These are phyloP conservation scores for Rhizopus arrhizus DNA, from an alignment of 371 early-diverging fungal species.

Conservation along the genomic window DNA sequence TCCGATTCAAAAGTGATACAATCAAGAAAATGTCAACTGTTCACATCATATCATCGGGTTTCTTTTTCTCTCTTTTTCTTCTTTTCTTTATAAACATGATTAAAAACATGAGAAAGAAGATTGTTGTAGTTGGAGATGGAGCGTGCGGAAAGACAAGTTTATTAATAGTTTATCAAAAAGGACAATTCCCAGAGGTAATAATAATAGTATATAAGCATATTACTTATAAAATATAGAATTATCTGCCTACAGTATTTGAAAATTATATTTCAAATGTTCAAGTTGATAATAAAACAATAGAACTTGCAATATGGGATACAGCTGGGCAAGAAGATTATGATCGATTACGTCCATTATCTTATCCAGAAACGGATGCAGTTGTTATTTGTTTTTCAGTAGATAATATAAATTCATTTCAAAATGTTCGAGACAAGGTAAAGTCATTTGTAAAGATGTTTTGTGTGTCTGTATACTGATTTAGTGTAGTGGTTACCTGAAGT, in stretches of 20 bases:
- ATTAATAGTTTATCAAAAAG: constrained; percentile 46
- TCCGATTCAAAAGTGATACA: neutral
- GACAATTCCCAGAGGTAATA: constrained; percentile 39
- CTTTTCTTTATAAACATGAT: constrained; percentile 10
- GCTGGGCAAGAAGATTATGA: constrained; percentile 91
- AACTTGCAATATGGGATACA: constrained; percentile 92
- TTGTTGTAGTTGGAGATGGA: constrained; percentile 47
- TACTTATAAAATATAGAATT: constrained; percentile 30
- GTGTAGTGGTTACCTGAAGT: constrained; percentile 68
- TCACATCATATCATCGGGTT: neutral
- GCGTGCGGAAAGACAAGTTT: constrained; percentile 47
- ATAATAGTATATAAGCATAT: neutral
- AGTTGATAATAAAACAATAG: constrained; percentile 75
- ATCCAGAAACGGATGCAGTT: constrained; percentile 88
- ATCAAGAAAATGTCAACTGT: neutral
- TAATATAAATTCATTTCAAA: constrained; percentile 75
- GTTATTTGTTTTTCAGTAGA: constrained; percentile 86
- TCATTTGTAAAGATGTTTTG: neutral
- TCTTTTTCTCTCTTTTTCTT: constrained; percentile 11
- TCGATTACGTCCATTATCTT: constrained; percentile 79
- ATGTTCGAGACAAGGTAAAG: constrained; percentile 76
- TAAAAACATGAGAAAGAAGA: constrained; percentile 33
- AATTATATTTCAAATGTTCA: constrained; percentile 82
- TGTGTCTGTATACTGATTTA: neutral
- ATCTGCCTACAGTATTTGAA: constrained; percentile 85